Evolutionary conservation across 306 rosid genomes (phyloP).

Genomic region (Inga leiocalycina): DNA sequence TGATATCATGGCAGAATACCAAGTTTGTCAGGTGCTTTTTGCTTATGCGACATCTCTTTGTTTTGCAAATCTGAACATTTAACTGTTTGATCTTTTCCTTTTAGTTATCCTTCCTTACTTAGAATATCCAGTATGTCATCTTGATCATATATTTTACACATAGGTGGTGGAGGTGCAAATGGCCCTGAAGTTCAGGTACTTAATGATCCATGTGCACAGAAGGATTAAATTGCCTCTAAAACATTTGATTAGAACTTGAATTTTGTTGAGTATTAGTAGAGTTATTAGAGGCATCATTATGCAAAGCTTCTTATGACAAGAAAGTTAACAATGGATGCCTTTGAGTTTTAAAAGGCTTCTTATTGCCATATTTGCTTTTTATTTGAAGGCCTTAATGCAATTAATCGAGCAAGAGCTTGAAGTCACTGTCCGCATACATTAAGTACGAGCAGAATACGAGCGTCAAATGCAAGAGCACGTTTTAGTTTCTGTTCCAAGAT

Average conservation of each 20-base stretch:
- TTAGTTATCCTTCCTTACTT: too few species aligned
- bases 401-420: conserved; percentile 92
- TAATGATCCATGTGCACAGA: background rate
- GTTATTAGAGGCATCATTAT: background rate
- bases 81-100: too few species aligned
- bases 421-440: conserved; percentile 86
- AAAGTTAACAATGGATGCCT: conserved; percentile 1
- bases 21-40: too few species aligned
- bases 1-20: too few species aligned
- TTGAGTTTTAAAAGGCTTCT: conserved; percentile 14
- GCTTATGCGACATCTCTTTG: too few species aligned
- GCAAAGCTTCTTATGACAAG: background rate
- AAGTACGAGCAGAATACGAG: conserved; percentile 88
- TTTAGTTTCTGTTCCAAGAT: background rate
- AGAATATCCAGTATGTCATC: too few species aligned
- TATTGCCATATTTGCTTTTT: conserved; percentile 28
- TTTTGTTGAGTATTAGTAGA: background rate
- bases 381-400: conserved; percentile 80
- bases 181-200: conserved; percentile 90
- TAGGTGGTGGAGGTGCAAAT: conserved; percentile 56
- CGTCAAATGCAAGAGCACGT: conserved; percentile 93
- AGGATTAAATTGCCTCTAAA: conserved; percentile 17
- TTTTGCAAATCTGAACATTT: too few species aligned
- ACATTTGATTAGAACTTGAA: conserved; percentile 20
- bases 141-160: background rate